These are phyloP conservation scores for Colletotrichum sansevieriae DNA, from an alignment of 2,329 filamentous ascomycete species.

Conservation along the genomic window DNA sequence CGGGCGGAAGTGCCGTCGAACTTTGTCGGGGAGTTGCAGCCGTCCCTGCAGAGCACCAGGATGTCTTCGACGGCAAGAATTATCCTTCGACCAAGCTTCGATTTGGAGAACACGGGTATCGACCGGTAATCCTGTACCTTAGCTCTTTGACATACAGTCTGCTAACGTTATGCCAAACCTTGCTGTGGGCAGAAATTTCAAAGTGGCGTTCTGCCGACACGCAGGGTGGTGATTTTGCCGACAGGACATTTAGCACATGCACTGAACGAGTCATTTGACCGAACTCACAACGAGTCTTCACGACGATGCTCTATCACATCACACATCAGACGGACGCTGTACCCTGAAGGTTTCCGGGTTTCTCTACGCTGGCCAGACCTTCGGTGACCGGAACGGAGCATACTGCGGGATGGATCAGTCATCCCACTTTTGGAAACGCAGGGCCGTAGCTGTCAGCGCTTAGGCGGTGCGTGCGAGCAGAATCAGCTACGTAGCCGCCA, in stretches of 20 bases:
- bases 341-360: background rate
- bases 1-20: background rate
- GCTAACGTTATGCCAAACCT: background rate
- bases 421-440: too few species aligned
- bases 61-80: background rate
- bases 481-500: too few species aligned
- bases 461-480: too few species aligned
- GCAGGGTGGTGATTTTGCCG: background rate
- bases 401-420: too few species aligned
- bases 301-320: background rate
- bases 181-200: conserved; percentile 2
- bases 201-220: background rate
- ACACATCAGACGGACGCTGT: conserved; percentile 15
- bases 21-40: background rate
- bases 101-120: conserved; percentile 8
- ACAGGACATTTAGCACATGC: background rate
- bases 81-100: conserved; percentile 7
- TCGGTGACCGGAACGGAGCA: background rate
- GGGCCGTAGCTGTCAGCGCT: too few species aligned
- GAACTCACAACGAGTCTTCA: background rate
- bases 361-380: background rate
- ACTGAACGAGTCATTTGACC: conserved; percentile 19
- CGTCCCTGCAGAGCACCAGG: background rate
- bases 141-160: background rate
- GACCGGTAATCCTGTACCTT: background rate